A percentile compares a stretch with the other conserved stretches of the same genome.
These are phyloP conservation scores for Diplosphaera chodatii DNA, from an alignment of 139 green algal genomes.

Conservation along the genomic window DNA sequence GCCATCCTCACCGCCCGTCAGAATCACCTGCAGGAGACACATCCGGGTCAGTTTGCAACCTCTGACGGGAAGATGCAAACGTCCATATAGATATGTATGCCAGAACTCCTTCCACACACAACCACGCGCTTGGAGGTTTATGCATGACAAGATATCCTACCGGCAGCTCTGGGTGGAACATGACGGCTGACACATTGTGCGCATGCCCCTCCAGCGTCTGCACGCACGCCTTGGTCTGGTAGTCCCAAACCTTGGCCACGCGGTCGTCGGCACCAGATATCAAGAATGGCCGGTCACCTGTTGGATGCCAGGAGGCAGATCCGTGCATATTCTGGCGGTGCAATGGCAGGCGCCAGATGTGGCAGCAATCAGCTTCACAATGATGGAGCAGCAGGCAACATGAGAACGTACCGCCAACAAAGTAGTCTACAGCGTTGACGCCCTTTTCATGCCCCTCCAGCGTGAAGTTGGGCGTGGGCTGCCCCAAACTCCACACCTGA, in stretches of 20 bases:
- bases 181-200: conserved; percentile 88
- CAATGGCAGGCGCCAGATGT: too few relatives aligned
- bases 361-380: too few relatives aligned
- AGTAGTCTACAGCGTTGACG: conserved; percentile 99
- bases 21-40: conserved; percentile 77
- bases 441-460: conserved; percentile 98
- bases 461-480: conserved; percentile 94
- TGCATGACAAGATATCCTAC: too few relatives aligned
- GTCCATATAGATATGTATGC: too few relatives aligned
- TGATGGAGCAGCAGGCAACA: too few relatives aligned
- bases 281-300: conserved; percentile 95
- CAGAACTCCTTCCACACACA: too few relatives aligned
- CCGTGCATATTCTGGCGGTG: too few relatives aligned
- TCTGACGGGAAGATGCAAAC: too few relatives aligned
- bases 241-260: conserved; percentile 89
- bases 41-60: too few relatives aligned
- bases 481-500: conserved; percentile 86
- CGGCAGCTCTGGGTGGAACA: conserved; percentile 97
- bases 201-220: conserved; percentile 85
- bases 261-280: conserved; percentile 91
- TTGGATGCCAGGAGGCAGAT: too few relatives aligned
- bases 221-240: conserved; percentile 97
- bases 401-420: conserved; percentile 50
- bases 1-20: conserved; percentile 93
- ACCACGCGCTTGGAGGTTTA: too few relatives aligned